Conservation (phyloP, 1,139 yeast species). For the Candida sp. region DNA sequence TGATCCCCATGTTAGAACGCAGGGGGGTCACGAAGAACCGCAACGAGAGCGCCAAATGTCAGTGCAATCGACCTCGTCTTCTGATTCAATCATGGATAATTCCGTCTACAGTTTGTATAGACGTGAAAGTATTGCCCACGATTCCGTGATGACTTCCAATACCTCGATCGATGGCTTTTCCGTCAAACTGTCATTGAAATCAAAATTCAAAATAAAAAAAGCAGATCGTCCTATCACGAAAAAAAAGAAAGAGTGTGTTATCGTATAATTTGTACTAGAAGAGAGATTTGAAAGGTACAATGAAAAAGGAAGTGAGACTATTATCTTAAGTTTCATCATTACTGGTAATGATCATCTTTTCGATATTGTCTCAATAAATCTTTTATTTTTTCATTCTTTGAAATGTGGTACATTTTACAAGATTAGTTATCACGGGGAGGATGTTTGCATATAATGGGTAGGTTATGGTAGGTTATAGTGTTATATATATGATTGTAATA, state of each 20-base stretch:
- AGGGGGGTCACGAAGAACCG: neutral
- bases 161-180: neutral
- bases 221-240: neutral
- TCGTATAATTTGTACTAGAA: neutral
- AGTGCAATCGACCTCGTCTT: too few relatives aligned
- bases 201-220: neutral
- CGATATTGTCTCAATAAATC: too few relatives aligned
- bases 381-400: too few relatives aligned
- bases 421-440: too few relatives aligned
- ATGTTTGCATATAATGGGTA: too few relatives aligned
- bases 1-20: constrained; percentile 47
- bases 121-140: neutral
- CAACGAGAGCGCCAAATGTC: neutral
- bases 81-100: neutral
- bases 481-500: too few relatives aligned
- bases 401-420: too few relatives aligned
- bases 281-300: too few relatives aligned
- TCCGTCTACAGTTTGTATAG: neutral
- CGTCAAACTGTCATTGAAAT: neutral
- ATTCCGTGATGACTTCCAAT: neutral
- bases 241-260: neutral
- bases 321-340: too few relatives aligned
- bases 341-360: too few relatives aligned
- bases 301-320: too few relatives aligned
- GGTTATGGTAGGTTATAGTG: too few relatives aligned